Evolutionary conservation across 345 rosid genomes (phyloP), one percentile per base, ranked within the genome.

Genomic region (Cardamine chenopodiifolia): DNA sequence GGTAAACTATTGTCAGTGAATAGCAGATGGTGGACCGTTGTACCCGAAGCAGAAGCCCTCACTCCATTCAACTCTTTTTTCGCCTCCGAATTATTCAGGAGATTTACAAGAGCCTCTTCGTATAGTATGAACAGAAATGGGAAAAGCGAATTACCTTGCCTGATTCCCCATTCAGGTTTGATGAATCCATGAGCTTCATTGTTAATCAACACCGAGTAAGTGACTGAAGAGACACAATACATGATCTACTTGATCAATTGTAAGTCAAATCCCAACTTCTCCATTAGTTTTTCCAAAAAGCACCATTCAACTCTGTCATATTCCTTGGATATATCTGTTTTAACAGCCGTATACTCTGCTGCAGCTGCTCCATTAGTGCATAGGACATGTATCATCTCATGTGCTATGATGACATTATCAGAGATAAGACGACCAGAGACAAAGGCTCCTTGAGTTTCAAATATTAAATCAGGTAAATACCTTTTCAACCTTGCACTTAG

Each of bases 401-500:
- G 44, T 0, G 42, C 25, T 0, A 58, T 8, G 0, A 58, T 17
- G 3, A 58, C 10, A 18, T 58, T 58, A 1, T 58, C 39, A 0
- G 62, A 17, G 3, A 58, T 58, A 0, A 31, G 0, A 0, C n/a
- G 3, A 0, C 62, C 25, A 0, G 62, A n/a, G 0, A 58, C 23
- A 10, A 58, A 58, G 8, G 39, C 62, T 8, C 62, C 42, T 2
- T 18, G 62, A 0, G 62, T 58, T 0, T 58, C 42, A 0, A n/a
- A 58, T 0, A 58, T 0, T 0, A 31, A 1, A 0, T 1, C 5
- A 0, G 42, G 42, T 1, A 17, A 2, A 1, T 1, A 2, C 0
- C 6, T 6, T 2, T 53, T 53, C 3, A 53, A 1, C 1, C 31
- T 25, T 2, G 12, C n/a, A 2, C 58, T 12, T 0, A 53, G 1